Conservation (phyloP, 1,284 basidiomycete species). For the Farysia itapuensis region DNA sequence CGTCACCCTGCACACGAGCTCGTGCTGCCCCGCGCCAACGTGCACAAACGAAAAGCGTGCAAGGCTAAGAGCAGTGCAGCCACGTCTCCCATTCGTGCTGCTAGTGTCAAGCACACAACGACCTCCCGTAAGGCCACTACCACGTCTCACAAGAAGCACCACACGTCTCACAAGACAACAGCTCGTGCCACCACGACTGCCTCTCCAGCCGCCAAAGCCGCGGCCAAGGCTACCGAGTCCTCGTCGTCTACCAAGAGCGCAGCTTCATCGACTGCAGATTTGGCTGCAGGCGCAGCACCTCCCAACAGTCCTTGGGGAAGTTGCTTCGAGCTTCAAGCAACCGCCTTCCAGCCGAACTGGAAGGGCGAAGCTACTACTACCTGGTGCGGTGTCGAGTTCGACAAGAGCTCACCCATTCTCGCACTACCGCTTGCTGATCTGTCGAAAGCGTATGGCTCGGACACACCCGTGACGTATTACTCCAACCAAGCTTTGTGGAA, state of each 20-base stretch:
- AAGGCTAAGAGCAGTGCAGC: conserved; percentile 4
- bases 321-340: conserved; percentile 34
- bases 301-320: conserved; percentile 36
- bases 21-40: too few relatives aligned
- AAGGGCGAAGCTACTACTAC: conserved; percentile 39
- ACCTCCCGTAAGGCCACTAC: background rate
- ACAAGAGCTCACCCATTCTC: conserved; percentile 29
- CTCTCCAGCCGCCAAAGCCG: background rate
- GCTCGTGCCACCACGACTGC: background rate
- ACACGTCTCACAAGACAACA: background rate
- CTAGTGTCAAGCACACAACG: background rate
- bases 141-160: background rate
- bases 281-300: conserved; percentile 15
- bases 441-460: conserved; percentile 21
- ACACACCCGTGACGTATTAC: conserved; percentile 25
- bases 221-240: conserved; percentile 1
- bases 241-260: conserved; percentile 4
- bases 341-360: conserved; percentile 35
- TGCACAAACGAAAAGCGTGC: too few relatives aligned
- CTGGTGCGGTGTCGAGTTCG: conserved; percentile 35
- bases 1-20: conserved; percentile 9
- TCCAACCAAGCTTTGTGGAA: conserved; percentile 27
- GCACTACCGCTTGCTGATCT: conserved; percentile 29
- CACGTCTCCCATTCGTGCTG: background rate
- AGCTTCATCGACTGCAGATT: background rate